phyloP scores from a whole-genome alignment of 257 asterid species.

The Buddleja alternifolia region DNA sequence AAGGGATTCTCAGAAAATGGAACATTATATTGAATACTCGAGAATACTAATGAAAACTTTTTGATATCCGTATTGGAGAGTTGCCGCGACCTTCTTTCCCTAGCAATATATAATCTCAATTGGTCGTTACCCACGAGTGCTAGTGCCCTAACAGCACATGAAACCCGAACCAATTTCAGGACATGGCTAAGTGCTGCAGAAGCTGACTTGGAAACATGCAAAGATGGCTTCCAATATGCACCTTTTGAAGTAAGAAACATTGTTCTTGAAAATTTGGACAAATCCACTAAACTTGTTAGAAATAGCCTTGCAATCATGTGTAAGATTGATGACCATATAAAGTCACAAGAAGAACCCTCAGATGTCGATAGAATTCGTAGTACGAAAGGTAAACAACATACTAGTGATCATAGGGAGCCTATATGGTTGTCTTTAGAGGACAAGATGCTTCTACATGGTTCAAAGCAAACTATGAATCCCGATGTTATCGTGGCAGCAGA shows the following conservation, averaged over 20 bases:
- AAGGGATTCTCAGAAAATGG: slow-evolving; percentile 16
- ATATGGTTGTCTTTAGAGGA: slow-evolving; percentile 18
- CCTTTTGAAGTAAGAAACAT: not conserved
- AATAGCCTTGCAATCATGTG: slow-evolving; percentile 33
- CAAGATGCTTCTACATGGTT: not conserved
- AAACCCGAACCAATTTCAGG: slow-evolving; percentile 7
- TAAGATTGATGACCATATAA: slow-evolving; percentile 7
- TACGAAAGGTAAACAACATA: too few relatives aligned
- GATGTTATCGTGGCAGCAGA: slow-evolving; percentile 42
- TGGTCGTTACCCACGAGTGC: not conserved
- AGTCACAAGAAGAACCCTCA: not conserved
- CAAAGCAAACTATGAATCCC: not conserved
- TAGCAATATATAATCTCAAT: slow-evolving; percentile 32
- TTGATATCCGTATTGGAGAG: slow-evolving; percentile 19
- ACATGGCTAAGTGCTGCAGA: slow-evolving; percentile 35
- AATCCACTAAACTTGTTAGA: slow-evolving; percentile 11
- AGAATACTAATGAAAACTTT: not conserved
- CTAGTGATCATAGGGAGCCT: not conserved
- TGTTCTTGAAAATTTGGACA: slow-evolving; percentile 18
- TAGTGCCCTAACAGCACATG: not conserved
- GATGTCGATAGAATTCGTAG: too few relatives aligned
- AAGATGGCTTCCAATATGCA: slow-evolving; percentile 20
- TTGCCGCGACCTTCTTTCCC: slow-evolving; percentile 28
- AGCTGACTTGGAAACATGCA: slow-evolving; percentile 24
- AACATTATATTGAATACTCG: not conserved